Evolutionary conservation across 2,329 filamentous ascomycete genomes (phyloP).

Genomic region (Teratosphaeria gauchensis): DNA sequence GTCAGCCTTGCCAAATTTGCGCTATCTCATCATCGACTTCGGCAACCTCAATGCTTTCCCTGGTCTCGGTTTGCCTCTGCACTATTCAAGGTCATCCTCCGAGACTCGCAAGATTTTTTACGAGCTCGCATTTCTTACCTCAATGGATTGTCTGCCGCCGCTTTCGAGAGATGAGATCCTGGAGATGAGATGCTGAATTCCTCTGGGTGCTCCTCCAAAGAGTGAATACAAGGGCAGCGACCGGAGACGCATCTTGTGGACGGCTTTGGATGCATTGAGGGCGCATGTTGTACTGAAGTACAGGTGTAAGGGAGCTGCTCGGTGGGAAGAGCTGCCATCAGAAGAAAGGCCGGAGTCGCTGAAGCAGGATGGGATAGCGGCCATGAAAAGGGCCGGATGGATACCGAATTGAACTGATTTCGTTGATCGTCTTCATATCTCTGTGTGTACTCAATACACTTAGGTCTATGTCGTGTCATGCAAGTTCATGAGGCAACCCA

Average conservation of each 20-base stretch:
- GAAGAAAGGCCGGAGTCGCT: background rate
- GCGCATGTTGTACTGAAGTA: background rate
- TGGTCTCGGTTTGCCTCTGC: no score
- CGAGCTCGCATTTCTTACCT: background rate
- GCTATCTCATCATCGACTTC: no score
- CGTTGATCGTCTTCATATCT: background rate
- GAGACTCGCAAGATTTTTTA: background rate
- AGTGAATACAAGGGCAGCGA: background rate
- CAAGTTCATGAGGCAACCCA: no score
- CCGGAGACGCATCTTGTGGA: background rate
- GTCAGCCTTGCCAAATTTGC: no score
- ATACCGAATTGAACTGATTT: background rate
- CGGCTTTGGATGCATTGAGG: background rate
- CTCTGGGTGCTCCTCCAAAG: background rate
- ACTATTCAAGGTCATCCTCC: no score
- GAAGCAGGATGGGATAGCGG: background rate
- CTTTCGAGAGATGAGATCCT: background rate
- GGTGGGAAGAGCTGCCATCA: background rate
- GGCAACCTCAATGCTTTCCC: no score
- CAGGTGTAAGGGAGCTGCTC: background rate
- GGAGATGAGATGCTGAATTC: background rate
- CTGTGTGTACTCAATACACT: no score
- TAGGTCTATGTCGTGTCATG: no score
- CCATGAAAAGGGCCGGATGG: background rate
- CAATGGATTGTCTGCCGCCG: background rate